Conservation (phyloP, 225 moss, liverwort and hornwort genomes). For the Straminergon stramineum region DNA sequence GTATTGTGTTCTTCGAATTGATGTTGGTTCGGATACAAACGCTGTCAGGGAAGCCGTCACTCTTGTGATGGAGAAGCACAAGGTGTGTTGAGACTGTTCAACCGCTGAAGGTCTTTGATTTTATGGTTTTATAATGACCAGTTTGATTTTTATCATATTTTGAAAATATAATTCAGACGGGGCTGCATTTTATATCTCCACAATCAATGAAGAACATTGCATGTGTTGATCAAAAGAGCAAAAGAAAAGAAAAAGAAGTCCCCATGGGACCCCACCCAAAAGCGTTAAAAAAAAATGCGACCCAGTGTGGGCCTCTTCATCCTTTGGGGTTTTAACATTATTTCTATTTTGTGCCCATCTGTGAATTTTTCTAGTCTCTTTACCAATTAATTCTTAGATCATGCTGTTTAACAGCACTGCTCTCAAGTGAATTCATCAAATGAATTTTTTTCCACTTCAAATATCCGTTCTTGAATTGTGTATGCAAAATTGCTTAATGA, state of each 20-base stretch:
- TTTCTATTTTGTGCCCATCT: not conserved
- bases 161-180: not conserved
- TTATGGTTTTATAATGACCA: not conserved
- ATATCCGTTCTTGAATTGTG: not conserved
- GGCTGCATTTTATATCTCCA: not conserved
- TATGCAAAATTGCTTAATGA: not conserved
- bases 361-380: not conserved
- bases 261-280: not conserved
- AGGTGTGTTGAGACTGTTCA: conserved; percentile 4
- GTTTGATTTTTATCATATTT: not conserved
- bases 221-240: not conserved
- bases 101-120: not conserved
- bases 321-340: not conserved
- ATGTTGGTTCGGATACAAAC: conserved; percentile 24
- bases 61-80: conserved; percentile 39
- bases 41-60: conserved; percentile 22
- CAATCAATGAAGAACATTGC: not conserved
- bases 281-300: not conserved
- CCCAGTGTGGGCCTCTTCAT: not conserved
- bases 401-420: not conserved
- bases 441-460: not conserved
- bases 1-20: conserved; percentile 21
- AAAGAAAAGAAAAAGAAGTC: too few relatives aligned
- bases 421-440: not conserved
- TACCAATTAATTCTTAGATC: not conserved